Evolutionary conservation across 345 rosid species (phyloP).

Genomic region (Sonneratia caseolaris): DNA sequence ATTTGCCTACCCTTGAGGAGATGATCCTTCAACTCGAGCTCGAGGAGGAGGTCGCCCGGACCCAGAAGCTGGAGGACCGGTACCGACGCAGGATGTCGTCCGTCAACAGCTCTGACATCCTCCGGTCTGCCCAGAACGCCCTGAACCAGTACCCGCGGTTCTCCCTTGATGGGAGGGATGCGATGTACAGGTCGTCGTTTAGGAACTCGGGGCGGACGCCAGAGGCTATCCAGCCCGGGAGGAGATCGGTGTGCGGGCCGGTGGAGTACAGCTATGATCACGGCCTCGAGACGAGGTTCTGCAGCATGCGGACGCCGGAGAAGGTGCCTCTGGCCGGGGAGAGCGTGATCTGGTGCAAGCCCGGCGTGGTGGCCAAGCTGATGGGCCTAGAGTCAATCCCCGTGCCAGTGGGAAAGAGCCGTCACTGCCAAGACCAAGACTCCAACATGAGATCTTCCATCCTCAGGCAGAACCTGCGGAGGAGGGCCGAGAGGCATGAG

Average conservation of each 20-base stretch:
- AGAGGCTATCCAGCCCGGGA: slow-evolving; percentile 5
- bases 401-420: slow-evolving; percentile 27
- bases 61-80: slow-evolving; percentile 19
- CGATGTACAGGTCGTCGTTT: slow-evolving; percentile 82
- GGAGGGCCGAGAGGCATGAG: slow-evolving; percentile 35
- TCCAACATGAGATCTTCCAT: slow-evolving; percentile 21
- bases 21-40: slow-evolving; percentile 74
- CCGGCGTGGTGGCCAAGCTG: slow-evolving; percentile 84
- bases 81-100: slow-evolving; percentile 54
- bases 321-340: slow-evolving; percentile 43
- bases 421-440: slow-evolving; percentile 10
- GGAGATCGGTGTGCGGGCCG: slow-evolving; percentile 26
- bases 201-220: slow-evolving; percentile 16
- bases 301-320: not conserved
- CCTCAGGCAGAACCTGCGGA: slow-evolving; percentile 39
- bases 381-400: slow-evolving; percentile 92
- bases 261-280: not conserved
- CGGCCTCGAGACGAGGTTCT: not conserved
- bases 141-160: slow-evolving; percentile 89
- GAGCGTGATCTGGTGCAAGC: slow-evolving; percentile 74
- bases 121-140: slow-evolving; percentile 72
- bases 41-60: slow-evolving; percentile 63
- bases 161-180: slow-evolving; percentile 84
- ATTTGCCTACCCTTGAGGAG: slow-evolving; percentile 51
- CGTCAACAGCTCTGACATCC: slow-evolving; percentile 68